Conservation (phyloP, 306 rosid genomes). For the Ormosia semicastrata region DNA sequence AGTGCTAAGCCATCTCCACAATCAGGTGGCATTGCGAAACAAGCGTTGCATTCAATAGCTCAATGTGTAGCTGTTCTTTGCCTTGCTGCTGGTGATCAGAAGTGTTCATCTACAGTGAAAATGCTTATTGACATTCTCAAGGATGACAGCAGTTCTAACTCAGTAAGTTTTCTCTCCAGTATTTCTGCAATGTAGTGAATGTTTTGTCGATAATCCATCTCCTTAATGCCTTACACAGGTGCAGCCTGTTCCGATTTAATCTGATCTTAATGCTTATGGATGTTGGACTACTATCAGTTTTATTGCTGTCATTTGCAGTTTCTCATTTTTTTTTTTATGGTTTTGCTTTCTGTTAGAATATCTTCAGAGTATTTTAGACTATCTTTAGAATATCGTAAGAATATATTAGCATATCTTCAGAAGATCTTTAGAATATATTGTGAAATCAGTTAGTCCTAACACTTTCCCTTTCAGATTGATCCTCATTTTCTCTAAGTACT, state of each 20-base stretch:
- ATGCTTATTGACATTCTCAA: slow-evolving; percentile 93
- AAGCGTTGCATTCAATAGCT: slow-evolving; percentile 92
- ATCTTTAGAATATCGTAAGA: background rate
- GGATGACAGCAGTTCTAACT: slow-evolving; percentile 74
- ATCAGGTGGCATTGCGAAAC: slow-evolving; percentile 96
- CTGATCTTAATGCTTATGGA: slow-evolving; percentile 20
- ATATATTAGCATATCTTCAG: background rate
- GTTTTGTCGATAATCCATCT: slow-evolving; percentile 12
- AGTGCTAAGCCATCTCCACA: slow-evolving; percentile 95
- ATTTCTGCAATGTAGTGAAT: background rate
- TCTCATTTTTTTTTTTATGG: background rate
- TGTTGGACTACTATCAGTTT: background rate
- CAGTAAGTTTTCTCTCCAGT: slow-evolving; percentile 45
- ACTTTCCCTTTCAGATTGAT: slow-evolving; percentile 10
- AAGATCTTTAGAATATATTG: background rate
- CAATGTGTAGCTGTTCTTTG: slow-evolving; percentile 97
- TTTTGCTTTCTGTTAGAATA: background rate
- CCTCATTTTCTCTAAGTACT: background rate
- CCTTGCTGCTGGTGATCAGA: slow-evolving; percentile 93
- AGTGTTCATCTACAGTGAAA: slow-evolving; percentile 83
- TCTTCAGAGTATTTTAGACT: background rate
- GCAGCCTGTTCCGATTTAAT: background rate
- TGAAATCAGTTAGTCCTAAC: background rate
- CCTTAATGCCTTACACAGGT: background rate
- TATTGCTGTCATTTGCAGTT: background rate